Base-by-base conservation (phyloP, 2,329 filamentous ascomycete species). In the Alternaria atra region DNA sequence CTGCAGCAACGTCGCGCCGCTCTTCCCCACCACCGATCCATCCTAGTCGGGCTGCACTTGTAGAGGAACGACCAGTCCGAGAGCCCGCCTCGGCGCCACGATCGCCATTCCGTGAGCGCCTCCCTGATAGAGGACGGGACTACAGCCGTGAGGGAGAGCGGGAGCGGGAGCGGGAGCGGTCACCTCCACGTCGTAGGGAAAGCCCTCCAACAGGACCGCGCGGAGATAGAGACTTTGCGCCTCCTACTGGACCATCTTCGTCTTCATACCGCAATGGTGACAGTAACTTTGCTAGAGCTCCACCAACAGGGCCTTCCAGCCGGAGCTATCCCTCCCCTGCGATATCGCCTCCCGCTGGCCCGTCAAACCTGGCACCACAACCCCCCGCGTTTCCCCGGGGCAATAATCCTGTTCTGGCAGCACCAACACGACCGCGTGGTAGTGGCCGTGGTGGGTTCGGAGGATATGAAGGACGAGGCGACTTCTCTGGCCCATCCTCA, bases 11-110 rank as follows among this genome's bases (percentile, higher is more conserved):
- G 30, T 90, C 88, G 23, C 84, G 87, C 58, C 83, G 86, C 50
- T 89, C 88, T 8, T 90, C 88, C 6, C 88, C 88, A 15, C 85
- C 81, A 27, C 75, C 80, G 12, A 77, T 85, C 13, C 85, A 87
- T 68, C 82, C 83, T 15, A 88, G 87, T 65, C 82, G 85, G 66
- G 72, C 81, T 51, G 81, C 79, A 48, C 70, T 82, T 17, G 73
- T 80, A 55, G 70, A 72, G 13, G 70, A 73, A 2, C 61, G 64
- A 25, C 50, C 65, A 25, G 47, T 50, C 15, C 66, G 80, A 61
- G 69, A 75, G 17, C 65, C 76, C 57, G 66, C 72, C 27, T 79
- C 72, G 23, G 73, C 73, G 25, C 77, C 69, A 35, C 70, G 70
- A 47, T 78, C 76, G 23, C 77, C 76, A 0, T 74, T 67, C 51